phyloP scores from a whole-genome alignment of 176 grass and related monocot genomes.

The Aegilops longissima region DNA sequence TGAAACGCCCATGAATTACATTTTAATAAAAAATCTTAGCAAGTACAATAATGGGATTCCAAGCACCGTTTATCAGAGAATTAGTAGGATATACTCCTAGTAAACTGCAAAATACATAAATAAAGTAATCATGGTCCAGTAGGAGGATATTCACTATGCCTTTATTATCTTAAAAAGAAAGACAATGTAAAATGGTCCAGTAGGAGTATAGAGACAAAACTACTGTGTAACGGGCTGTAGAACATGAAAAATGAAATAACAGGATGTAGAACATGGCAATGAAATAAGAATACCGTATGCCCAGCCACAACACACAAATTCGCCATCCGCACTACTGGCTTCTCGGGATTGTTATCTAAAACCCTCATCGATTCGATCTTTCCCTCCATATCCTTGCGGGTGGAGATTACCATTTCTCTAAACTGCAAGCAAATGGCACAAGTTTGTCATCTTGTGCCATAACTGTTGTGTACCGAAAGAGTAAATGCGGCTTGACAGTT shows the following conservation, averaged over 20 bases:
- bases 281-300: conserved; percentile 45
- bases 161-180: background rate
- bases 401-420: conserved; percentile 66
- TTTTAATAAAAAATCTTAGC: background rate
- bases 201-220: background rate
- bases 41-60: background rate
- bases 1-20: background rate
- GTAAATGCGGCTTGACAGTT: conserved; percentile 21
- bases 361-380: conserved; percentile 58
- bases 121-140: background rate
- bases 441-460: conserved; percentile 37
- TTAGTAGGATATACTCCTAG: background rate
- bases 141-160: background rate
- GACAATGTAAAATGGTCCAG: background rate
- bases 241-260: conserved; percentile 16
- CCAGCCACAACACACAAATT: conserved; percentile 69
- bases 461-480: conserved; percentile 12
- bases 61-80: background rate
- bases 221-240: background rate
- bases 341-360: conserved; percentile 73
- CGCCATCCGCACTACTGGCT: conserved; percentile 84
- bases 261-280: conserved; percentile 11
- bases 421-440: conserved; percentile 64
- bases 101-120: background rate
- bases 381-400: conserved; percentile 65